Evolutionary conservation across 2,329 filamentous ascomycete species (phyloP).

Genomic region (Dothideomycetes sp.): DNA sequence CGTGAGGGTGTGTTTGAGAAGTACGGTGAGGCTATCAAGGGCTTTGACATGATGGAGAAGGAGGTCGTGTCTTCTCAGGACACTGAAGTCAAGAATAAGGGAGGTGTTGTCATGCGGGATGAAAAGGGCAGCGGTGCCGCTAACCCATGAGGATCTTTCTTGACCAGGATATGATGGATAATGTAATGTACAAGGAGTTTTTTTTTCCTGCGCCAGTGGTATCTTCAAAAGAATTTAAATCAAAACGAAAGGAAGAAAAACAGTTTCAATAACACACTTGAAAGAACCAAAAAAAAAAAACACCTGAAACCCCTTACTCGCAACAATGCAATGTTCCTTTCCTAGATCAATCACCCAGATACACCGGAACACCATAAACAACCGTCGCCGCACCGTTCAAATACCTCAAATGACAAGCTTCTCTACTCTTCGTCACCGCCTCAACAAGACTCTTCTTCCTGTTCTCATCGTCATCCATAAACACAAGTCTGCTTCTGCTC

Average conservation of each 20-base stretch:
- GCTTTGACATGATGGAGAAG: conserved; percentile 68
- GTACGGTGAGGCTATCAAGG: conserved; percentile 68
- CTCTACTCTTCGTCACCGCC: conserved; percentile 65
- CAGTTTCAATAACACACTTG: too few relatives aligned
- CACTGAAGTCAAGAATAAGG: conserved; percentile 14
- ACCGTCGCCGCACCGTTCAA: conserved; percentile 89
- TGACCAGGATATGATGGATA: too few relatives aligned
- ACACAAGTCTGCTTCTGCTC: conserved; percentile 20
- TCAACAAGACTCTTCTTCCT: conserved; percentile 53
- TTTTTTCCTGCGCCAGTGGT: too few relatives aligned
- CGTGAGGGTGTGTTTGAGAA: conserved; percentile 60
- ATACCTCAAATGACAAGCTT: conserved; percentile 79
- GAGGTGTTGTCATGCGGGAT: conserved; percentile 13
- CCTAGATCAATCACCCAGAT: conserved; percentile 42
- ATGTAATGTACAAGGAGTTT: too few relatives aligned
- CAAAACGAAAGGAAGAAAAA: too few relatives aligned
- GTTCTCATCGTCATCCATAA: conserved; percentile 28
- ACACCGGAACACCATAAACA: conserved; percentile 91
- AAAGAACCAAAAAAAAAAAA: too few relatives aligned
- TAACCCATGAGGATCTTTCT: too few relatives aligned
- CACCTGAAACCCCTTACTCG: too few relatives aligned
- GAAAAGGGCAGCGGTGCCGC: background rate
- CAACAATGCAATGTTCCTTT: background rate
- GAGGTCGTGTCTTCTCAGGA: conserved; percentile 41
- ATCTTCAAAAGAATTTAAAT: too few relatives aligned